phyloP scores from a whole-genome alignment of 192 early-diverging fungal species.

The Ambispora gerdemannii region DNA sequence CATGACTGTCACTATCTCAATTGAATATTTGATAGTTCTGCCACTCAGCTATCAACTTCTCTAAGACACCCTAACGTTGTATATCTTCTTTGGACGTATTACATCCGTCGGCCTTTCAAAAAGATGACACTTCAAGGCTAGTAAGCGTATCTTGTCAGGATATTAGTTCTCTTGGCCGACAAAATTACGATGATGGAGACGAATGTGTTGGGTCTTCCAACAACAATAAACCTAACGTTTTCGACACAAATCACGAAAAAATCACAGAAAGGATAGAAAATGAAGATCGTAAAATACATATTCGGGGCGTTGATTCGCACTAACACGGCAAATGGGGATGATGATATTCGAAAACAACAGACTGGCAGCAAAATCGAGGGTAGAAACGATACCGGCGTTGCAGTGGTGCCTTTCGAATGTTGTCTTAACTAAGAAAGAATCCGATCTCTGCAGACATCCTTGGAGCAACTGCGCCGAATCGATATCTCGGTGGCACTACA shows the following conservation, averaged over 20 bases:
- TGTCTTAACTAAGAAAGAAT: constrained; percentile 15
- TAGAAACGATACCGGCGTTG: neutral
- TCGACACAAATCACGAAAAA: neutral
- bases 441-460: constrained; percentile 14
- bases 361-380: neutral
- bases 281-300: constrained; percentile 6
- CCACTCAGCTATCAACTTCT: no score
- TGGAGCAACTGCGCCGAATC: constrained; percentile 21
- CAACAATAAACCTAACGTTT: neutral
- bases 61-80: no score
- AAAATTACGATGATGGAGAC: constrained; percentile 16
- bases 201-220: neutral
- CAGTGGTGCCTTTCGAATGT: constrained; percentile 21
- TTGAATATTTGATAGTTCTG: no score
- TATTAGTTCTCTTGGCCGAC: constrained; percentile 16
- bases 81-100: no score
- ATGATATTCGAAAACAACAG: neutral
- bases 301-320: constrained; percentile 11
- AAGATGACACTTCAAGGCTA: no score
- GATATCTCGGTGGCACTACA: constrained; percentile 18
- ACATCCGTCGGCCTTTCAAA: no score
- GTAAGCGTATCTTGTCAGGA: neutral
- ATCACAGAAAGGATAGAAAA: no score
- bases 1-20: no score
- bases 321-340: no score